A percentile compares a stretch with the other conserved stretches of the same genome.
phyloP scores from a whole-genome alignment of 2,329 filamentous ascomycete species.

The Fusarium brachygibbosum region DNA sequence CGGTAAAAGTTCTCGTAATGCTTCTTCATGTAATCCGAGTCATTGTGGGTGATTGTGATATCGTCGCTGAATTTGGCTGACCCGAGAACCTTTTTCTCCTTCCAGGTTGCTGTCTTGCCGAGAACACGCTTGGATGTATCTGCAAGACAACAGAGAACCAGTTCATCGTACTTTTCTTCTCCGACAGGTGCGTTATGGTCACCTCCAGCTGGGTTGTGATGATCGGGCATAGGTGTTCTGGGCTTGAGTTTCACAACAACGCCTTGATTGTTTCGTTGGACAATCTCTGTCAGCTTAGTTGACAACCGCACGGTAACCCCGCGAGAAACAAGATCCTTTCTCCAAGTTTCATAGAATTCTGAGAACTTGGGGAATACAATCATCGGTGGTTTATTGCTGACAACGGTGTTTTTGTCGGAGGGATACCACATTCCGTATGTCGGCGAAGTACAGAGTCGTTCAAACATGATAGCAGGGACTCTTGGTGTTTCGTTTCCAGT shows the following conservation, averaged over 20 bases:
- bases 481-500: conserved; percentile 33
- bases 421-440: conserved; percentile 40
- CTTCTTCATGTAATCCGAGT: conserved; percentile 35
- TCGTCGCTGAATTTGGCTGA: conserved; percentile 37
- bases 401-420: conserved; percentile 15
- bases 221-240: conserved; percentile 21
- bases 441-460: conserved; percentile 23
- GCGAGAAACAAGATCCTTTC: conserved; percentile 22
- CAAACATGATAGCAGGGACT: conserved; percentile 34
- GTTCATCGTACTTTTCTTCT: conserved; percentile 29
- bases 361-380: conserved; percentile 37
- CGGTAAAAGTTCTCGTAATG: conserved; percentile 39
- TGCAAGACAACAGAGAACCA: conserved; percentile 34
- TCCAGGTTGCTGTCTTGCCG: conserved; percentile 31
- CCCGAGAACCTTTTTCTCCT: conserved; percentile 30
- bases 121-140: conserved; percentile 32
- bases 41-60: conserved; percentile 34
- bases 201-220: conserved; percentile 30
- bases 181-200: conserved; percentile 22
- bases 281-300: conserved; percentile 27
- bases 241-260: conserved; percentile 30
- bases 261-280: conserved; percentile 23
- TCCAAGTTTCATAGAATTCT: conserved; percentile 27
- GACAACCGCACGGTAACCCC: conserved; percentile 24
- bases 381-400: conserved; percentile 33